phyloP scores from a whole-genome alignment of 768 basidiomycete genomes.

The Russula sp. region DNA sequence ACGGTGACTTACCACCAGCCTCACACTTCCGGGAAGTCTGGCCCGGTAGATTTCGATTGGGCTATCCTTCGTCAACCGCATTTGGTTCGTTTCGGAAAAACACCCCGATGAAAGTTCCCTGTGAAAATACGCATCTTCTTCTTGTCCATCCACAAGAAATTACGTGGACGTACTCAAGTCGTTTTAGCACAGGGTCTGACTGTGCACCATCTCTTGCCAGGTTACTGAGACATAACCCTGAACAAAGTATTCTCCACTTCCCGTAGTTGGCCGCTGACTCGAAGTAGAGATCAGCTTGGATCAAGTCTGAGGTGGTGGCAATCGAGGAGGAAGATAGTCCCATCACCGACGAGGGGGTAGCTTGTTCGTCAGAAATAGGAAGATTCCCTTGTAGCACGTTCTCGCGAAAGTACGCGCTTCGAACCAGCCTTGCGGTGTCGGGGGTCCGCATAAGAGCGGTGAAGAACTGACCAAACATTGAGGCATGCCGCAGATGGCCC shows the following conservation, averaged over 20 bases:
- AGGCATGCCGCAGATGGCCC: background rate
- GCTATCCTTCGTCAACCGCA: slow-evolving; percentile 18
- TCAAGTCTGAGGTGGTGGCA: background rate
- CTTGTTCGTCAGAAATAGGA: background rate
- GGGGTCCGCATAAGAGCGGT: background rate
- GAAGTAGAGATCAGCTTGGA: slow-evolving; percentile 24
- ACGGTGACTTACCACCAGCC: slow-evolving; percentile 19
- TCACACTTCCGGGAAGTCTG: slow-evolving; percentile 21
- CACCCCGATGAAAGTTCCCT: slow-evolving; percentile 25
- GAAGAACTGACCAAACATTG: background rate
- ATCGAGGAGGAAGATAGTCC: background rate
- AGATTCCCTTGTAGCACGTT: slow-evolving; percentile 12
- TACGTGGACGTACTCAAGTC: slow-evolving; percentile 13
- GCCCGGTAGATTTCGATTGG: slow-evolving; percentile 27
- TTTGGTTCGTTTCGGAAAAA: slow-evolving; percentile 28
- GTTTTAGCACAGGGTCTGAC: background rate
- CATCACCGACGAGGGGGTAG: background rate
- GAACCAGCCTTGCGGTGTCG: background rate
- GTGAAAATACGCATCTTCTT: background rate
- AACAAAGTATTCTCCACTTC: slow-evolving; percentile 18
- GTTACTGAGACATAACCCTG: background rate
- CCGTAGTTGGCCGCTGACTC: slow-evolving; percentile 9
- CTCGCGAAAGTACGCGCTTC: slow-evolving; percentile 19
- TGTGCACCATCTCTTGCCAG: slow-evolving; percentile 4
- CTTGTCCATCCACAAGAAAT: background rate